These are phyloP conservation scores for Raphanus hybrid DNA, from an alignment of 441 rosid species.

Conservation along the genomic window DNA sequence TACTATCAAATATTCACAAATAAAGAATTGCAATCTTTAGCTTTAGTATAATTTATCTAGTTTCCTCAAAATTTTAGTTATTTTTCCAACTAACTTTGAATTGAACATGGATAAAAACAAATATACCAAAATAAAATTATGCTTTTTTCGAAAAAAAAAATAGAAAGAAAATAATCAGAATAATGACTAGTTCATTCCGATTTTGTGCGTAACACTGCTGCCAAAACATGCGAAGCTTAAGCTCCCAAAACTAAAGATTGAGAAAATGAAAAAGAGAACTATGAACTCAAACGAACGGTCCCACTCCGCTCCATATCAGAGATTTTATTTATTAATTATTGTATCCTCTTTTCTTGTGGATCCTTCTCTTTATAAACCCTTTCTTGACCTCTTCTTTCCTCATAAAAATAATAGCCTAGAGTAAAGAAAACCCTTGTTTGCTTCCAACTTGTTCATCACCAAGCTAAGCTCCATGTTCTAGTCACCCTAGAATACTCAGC, in stretches of 20 bases:
- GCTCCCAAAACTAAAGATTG: not conserved
- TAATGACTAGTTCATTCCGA: too few species aligned
- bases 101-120: not conserved
- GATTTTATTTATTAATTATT: not conserved
- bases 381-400: conserved; percentile 29
- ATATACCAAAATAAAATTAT: not conserved
- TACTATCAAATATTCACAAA: too few species aligned
- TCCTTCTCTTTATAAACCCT: conserved; percentile 39
- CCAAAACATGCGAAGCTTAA: too few species aligned
- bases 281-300: conserved; percentile 38
- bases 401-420: conserved; percentile 24
- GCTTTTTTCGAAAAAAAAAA: too few species aligned
- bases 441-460: conserved; percentile 33
- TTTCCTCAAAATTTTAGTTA: not conserved
- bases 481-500: not conserved
- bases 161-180: too few species aligned
- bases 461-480: conserved; percentile 23
- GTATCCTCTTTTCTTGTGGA: conserved; percentile 27
- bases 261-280: conserved; percentile 33
- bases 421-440: conserved; percentile 33
- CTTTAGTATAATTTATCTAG: too few species aligned
- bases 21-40: too few species aligned
- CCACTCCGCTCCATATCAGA: conserved; percentile 39
- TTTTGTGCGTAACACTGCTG: too few species aligned
- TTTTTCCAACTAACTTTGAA: not conserved